These are phyloP conservation scores for Gastrolobium villosum DNA, from an alignment of 306 rosid species.

Conservation along the genomic window DNA sequence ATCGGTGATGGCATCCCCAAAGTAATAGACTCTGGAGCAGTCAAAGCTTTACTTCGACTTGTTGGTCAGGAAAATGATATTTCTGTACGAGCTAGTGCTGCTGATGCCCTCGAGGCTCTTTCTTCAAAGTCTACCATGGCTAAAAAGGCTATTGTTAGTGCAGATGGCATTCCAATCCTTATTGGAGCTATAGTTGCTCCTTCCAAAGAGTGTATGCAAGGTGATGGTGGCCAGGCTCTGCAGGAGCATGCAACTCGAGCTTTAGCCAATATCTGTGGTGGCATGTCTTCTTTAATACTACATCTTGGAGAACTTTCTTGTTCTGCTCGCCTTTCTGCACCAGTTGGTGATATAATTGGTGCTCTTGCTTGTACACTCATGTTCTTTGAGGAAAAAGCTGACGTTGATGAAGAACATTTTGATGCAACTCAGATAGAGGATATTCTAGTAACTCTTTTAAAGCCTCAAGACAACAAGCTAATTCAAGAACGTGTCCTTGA, in stretches of 20 bases:
- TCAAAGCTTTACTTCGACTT: conserved; percentile 83
- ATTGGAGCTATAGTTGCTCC: conserved; percentile 98
- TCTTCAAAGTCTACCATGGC: conserved; percentile 81
- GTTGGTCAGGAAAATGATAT: conserved; percentile 79
- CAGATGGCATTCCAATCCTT: conserved; percentile 81
- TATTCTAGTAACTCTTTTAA: conserved; percentile 78
- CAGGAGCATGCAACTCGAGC: conserved; percentile 88
- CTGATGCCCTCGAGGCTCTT: conserved; percentile 95
- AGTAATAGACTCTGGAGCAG: conserved; percentile 94
- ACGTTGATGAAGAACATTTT: conserved; percentile 61
- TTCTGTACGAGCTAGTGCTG: conserved; percentile 98
- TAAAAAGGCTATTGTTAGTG: conserved; percentile 79
- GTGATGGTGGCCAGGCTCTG: conserved; percentile 75
- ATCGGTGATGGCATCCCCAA: conserved; percentile 93
- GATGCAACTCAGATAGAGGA: conserved; percentile 81
- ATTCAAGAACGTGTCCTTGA: conserved; percentile 95
- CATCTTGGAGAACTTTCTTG: conserved; percentile 94
- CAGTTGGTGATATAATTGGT: conserved; percentile 93
- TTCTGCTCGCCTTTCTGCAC: conserved; percentile 78
- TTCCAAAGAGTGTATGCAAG: conserved; percentile 94
- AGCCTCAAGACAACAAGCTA: conserved; percentile 79
- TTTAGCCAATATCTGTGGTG: conserved; percentile 93
- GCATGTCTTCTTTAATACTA: conserved; percentile 83
- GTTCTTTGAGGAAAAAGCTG: conserved; percentile 77
- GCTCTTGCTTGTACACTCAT: conserved; percentile 94